Base-by-base conservation (phyloP, 1,284 basidiomycete species). In the Apiotrichum porosum region DNA sequence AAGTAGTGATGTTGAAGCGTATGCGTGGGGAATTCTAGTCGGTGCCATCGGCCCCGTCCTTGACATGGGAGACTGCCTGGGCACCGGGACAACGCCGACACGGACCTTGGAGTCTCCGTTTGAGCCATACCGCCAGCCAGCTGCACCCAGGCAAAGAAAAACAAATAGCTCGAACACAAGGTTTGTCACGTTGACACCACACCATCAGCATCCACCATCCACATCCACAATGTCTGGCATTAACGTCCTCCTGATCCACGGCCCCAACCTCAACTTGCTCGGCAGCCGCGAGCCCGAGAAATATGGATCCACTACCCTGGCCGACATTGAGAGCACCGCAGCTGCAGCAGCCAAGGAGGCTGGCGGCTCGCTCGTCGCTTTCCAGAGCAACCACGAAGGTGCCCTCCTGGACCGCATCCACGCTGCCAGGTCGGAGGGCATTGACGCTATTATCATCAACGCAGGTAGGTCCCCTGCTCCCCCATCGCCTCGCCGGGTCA, bases 351-450 rank as follows among this genome's bases (percentile, higher is more conserved):
- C 55, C 14, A 41, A 54, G 15, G 45, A 26, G 3, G 33, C 43
- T 6, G 54, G 50, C 8, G 60, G 49, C 4, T 30, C 49, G 13
- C 46, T 62, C 30, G 54, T 54, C 19, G 52, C 56, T 9, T 71
- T 66, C 52, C 71, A 73, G 46, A 60, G 63, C 13, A 72, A 73
- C 42, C 63, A 61, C 52, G 71, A 73, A 42, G 71, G 71, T 8
- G 63, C 61, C 1, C 47, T 72, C 12, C 45, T 73, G 15, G 71
- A 72, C 42, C 59, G 68, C 1, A 66, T 73, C 40, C 71, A 73
- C 40, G 49, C 51, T 14, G 63, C 63, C 3, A 22, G 60, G 19
- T 58, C 52, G 2, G 62, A 66, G 21, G 63, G 61, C 9, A 57
- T 56, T 3, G 59, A 66, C 32, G 63, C 53, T 9, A 66, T 66